Percentiles rank a stretch among this genome's conserved stretches.
Conservation (phyloP, 805 yeast genomes). For the Candida maesae region DNA sequence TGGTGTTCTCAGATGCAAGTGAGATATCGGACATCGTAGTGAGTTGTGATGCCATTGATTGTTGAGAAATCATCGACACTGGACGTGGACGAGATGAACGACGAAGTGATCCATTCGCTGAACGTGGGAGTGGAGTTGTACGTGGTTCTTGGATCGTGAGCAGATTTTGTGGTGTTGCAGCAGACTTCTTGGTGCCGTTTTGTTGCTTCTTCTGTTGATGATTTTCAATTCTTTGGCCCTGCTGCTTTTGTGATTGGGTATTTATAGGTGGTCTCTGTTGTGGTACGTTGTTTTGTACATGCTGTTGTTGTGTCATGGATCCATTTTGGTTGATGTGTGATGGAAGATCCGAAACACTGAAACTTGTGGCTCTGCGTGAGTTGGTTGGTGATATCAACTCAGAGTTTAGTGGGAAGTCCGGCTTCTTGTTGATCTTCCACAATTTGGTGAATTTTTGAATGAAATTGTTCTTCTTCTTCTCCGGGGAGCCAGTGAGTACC, state of each 20-base stretch:
- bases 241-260: background rate
- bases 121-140: constrained; percentile 18
- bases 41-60: constrained; percentile 42
- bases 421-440: constrained; percentile 27
- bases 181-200: too few species aligned
- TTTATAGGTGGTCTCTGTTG: constrained; percentile 1
- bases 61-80: constrained; percentile 48
- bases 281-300: constrained; percentile 1
- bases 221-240: background rate
- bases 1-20: constrained; percentile 24
- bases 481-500: constrained; percentile 19
- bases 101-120: constrained; percentile 6
- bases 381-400: constrained; percentile 3
- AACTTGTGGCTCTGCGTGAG: constrained; percentile 5
- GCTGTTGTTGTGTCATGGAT: background rate
- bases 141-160: constrained; percentile 28
- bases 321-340: background rate
- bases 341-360: constrained; percentile 4
- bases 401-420: constrained; percentile 10
- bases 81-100: constrained; percentile 35
- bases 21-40: constrained; percentile 52
- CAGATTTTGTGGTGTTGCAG: background rate
- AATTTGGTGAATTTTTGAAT: constrained; percentile 32
- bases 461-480: constrained; percentile 29
- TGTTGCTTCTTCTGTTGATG: too few species aligned